These are phyloP conservation scores for Naganishia sp. DNA, from an alignment of 1,284 basidiomycete species.

Conservation along the genomic window DNA sequence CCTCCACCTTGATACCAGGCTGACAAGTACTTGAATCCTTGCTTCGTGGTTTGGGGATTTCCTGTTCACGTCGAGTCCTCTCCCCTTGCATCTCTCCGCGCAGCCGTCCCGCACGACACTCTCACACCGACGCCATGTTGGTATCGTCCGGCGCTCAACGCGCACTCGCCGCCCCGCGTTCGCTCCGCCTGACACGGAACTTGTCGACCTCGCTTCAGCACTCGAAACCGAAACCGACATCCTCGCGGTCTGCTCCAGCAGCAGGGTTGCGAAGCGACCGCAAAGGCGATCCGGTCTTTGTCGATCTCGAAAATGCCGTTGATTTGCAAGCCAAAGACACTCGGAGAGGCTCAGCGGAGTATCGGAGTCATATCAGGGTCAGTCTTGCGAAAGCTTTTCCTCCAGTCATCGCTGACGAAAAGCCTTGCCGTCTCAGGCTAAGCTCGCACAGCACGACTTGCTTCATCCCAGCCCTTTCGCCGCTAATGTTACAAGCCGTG, in stretches of 20 bases:
- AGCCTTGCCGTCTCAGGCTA: constrained; percentile 9
- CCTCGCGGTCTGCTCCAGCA: not conserved
- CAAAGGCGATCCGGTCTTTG: not conserved
- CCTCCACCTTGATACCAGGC: not conserved
- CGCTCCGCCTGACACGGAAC: not conserved
- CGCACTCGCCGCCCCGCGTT: not conserved
- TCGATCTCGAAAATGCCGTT: constrained; percentile 8
- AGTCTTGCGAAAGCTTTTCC: not conserved
- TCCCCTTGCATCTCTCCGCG: not conserved
- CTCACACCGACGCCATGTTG: not conserved
- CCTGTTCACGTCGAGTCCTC: not conserved
- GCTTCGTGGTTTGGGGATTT: too few relatives aligned
- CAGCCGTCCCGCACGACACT: not conserved
- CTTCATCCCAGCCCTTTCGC: constrained; percentile 29
- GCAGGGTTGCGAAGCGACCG: not conserved
- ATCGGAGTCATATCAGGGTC: constrained; percentile 21
- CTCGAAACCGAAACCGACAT: not conserved
- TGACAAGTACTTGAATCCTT: too few relatives aligned
- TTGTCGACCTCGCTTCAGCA: not conserved
- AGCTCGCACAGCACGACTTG: constrained; percentile 30
- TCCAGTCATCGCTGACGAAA: not conserved
- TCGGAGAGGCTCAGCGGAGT: constrained; percentile 21
- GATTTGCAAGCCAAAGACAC: constrained; percentile 2
- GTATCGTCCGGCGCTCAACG: not conserved
- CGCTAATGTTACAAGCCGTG: too few relatives aligned